Base-by-base conservation (phyloP, 2,329 filamentous ascomycete genomes). In the Exophiala lecanii-corni region DNA sequence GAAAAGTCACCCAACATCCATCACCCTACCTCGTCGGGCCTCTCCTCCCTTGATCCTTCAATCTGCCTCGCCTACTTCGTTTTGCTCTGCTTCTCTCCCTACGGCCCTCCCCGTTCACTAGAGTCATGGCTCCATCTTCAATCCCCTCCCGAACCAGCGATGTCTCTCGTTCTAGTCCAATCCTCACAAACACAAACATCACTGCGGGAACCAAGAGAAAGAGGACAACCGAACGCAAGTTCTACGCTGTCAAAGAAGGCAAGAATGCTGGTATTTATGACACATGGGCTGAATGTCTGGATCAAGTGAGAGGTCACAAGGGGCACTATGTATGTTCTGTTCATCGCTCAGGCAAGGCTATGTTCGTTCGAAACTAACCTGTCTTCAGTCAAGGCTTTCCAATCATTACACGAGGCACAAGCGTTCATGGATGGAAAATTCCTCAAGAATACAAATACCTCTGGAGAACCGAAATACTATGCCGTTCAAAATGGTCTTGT, bases 331-430 rank as follows among this genome's bases (percentile, higher is more conserved):
- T 88, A 69, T 63, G 82, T 76, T 32, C 32, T n/a, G n/a, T n/a
- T n/a, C n/a, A n/a, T 9, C 33, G 35, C 10, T 28, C 9, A 16
- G 34, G 9, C 6, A 5, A 28, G 30, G 23, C 23, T 51, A n/a
- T n/a, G n/a, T n/a, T n/a, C n/a, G n/a, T n/a, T n/a, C n/a, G n/a
- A n/a, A n/a, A 33, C 44, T 49, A 26, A 45, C 33, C 19, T 21
- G 9, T 13, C 16, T 36, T 18, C 48, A 92, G 87, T 85, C 71
- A 91, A 92, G 68, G 87, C 84, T 1, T 96, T 95, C 60, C 67
- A 73, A 7, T 79, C 76, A 1, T 70, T 75, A 45, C 75, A 81
- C 50, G 88, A 95, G 47, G 91, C 91, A n/a, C 76, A 85, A 57
- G 79, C 78, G 2, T 96, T 86, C 60, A 72, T 87, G 18, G 78